phyloP scores from a whole-genome alignment of 768 basidiomycete genomes.

The Mycena polygramma region DNA sequence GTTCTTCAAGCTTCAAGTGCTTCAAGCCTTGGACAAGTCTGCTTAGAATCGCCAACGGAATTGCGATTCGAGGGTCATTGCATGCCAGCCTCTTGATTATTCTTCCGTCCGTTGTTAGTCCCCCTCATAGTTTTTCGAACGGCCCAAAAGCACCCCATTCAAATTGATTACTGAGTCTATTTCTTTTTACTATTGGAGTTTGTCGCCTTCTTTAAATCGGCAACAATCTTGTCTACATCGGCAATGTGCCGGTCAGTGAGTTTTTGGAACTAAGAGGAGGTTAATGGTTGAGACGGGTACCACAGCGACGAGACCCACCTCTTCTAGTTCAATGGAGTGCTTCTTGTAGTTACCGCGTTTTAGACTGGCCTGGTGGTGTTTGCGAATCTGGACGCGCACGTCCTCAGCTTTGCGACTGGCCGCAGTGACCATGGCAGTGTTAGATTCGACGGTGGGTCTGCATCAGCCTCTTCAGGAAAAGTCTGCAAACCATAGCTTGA shows the following conservation, averaged over 20 bases:
- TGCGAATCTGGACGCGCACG: conserved; percentile 79
- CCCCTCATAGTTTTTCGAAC: no score
- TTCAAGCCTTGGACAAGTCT: no score
- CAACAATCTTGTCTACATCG: conserved; percentile 77
- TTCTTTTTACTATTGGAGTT: conserved; percentile 26
- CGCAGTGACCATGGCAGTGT: conserved; percentile 64
- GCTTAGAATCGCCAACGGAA: no score
- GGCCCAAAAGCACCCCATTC: no score
- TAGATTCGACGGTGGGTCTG: conserved; percentile 85
- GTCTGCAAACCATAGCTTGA: neutral
- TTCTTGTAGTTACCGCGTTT: conserved; percentile 81
- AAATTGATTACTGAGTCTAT: conserved; percentile 1
- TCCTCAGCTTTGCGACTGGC: conserved; percentile 81
- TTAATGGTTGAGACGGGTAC: conserved; percentile 9
- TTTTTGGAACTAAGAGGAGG: conserved; percentile 74
- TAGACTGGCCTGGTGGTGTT: conserved; percentile 72
- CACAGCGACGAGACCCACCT: conserved; percentile 60
- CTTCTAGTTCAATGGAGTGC: conserved; percentile 76
- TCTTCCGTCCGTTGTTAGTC: no score
- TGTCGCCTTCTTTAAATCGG: conserved; percentile 72
- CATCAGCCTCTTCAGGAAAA: neutral
- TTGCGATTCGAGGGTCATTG: no score
- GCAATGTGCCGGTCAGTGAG: conserved; percentile 71
- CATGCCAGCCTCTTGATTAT: no score
- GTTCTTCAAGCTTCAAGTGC: no score